Evolutionary conservation across 208 protist species (phyloP).

Genomic region (Leishmania tropica): DNA sequence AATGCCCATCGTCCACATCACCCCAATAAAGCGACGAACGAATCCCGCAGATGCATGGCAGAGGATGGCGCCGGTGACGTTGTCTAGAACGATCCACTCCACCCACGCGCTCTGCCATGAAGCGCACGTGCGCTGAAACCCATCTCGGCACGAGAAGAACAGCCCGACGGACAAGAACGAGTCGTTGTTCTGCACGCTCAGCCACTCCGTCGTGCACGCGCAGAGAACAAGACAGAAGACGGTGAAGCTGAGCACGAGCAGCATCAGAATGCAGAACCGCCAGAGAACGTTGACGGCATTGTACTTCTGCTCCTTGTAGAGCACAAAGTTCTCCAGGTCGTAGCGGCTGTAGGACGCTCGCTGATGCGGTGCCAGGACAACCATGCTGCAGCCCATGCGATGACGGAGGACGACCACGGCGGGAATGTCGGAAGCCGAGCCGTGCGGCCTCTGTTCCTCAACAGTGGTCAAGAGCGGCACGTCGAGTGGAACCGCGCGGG

Average conservation of each 20-base stretch:
- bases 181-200: slow-evolving; percentile 31
- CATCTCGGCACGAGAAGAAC: slow-evolving; percentile 52
- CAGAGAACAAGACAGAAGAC: slow-evolving; percentile 59
- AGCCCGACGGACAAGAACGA: slow-evolving; percentile 47
- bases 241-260: slow-evolving; percentile 47
- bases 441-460: slow-evolving; percentile 16
- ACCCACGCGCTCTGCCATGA: slow-evolving; percentile 24
- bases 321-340: slow-evolving; percentile 47
- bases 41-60: slow-evolving; percentile 40
- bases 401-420: slow-evolving; percentile 46
- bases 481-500: not conserved
- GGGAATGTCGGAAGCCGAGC: slow-evolving; percentile 3
- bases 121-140: slow-evolving; percentile 37
- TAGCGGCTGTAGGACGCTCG: slow-evolving; percentile 30
- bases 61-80: slow-evolving; percentile 34
- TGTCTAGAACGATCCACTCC: slow-evolving; percentile 32
- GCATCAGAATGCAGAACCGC: slow-evolving; percentile 50
- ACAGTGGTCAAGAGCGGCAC: slow-evolving; percentile 4
- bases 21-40: slow-evolving; percentile 38
- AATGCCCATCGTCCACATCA: slow-evolving; percentile 56
- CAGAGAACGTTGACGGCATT: slow-evolving; percentile 67
- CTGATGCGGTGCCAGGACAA: slow-evolving; percentile 38
- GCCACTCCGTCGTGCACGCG: slow-evolving; percentile 60
- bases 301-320: slow-evolving; percentile 89
- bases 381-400: slow-evolving; percentile 56